These are phyloP conservation scores for Phialemoniopsis sp. DNA, from an alignment of 2,329 filamentous ascomycete species.

Conservation along the genomic window DNA sequence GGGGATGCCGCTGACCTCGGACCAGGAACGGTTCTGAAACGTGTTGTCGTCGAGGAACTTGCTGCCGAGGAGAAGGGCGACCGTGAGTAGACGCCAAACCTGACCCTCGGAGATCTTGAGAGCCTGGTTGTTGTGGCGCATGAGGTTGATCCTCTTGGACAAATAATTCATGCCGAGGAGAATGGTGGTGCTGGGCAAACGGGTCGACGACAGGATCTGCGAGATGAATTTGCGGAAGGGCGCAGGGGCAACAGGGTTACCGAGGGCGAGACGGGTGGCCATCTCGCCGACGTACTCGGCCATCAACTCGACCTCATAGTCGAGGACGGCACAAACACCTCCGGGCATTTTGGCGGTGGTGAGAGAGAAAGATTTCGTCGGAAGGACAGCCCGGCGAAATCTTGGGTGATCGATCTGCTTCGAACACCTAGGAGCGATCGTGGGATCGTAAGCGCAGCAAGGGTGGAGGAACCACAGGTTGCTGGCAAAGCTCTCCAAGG, in stretches of 20 bases:
- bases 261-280: constrained; percentile 58
- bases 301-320: constrained; percentile 97
- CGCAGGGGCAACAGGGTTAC: constrained; percentile 43
- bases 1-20: constrained; percentile 86
- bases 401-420: constrained; percentile 29
- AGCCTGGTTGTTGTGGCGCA: constrained; percentile 28
- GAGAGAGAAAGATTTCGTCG: constrained; percentile 5
- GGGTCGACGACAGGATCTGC: constrained; percentile 85
- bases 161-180: constrained; percentile 87
- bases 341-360: constrained; percentile 57
- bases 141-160: constrained; percentile 74
- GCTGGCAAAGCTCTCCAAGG: constrained; percentile 24
- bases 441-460: constrained; percentile 14
- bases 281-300: constrained; percentile 92
- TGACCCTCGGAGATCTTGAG: constrained; percentile 63
- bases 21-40: constrained; percentile 96
- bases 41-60: constrained; percentile 97
- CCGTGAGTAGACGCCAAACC: constrained; percentile 83
- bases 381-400: constrained; percentile 14
- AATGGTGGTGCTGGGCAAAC: constrained; percentile 87
- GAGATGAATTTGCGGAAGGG: constrained; percentile 89
- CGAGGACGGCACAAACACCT: constrained; percentile 88
- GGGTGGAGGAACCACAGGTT: constrained; percentile 16
- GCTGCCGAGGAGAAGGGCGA: constrained; percentile 80
- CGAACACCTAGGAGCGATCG: constrained; percentile 26